Conservation (phyloP, 768 basidiomycete species). For the Gloeophyllum trabeum region DNA sequence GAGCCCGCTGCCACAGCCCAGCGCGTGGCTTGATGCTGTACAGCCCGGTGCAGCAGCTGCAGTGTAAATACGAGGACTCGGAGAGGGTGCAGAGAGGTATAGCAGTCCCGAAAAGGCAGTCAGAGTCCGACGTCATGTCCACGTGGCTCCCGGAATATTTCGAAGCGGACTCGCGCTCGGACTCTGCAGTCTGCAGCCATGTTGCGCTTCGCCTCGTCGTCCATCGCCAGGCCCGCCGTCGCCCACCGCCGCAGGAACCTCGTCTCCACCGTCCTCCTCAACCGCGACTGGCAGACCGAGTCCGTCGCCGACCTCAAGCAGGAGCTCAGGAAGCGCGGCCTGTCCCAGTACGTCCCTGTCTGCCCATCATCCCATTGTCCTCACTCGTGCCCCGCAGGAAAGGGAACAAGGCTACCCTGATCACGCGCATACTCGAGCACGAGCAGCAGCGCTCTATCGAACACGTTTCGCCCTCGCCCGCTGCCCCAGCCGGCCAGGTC, state of each 20-base stretch:
- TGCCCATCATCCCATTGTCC: conserved; percentile 1
- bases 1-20: too few relatives aligned
- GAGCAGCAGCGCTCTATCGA: conserved; percentile 22
- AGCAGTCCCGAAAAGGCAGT: background rate
- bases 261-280: conserved; percentile 46
- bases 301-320: conserved; percentile 35
- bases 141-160: too few relatives aligned
- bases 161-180: conserved; percentile 1
- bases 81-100: too few relatives aligned
- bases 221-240: conserved; percentile 4
- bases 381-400: conserved; percentile 23
- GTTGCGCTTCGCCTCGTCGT: conserved; percentile 13
- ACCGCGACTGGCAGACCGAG: conserved; percentile 43
- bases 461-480: conserved; percentile 7
- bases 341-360: conserved; percentile 32
- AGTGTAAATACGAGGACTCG: too few relatives aligned
- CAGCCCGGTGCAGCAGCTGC: too few relatives aligned
- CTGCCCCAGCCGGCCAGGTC: conserved; percentile 10
- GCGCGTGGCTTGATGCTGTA: too few relatives aligned
- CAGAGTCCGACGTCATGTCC: background rate
- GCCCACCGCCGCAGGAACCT: conserved; percentile 21
- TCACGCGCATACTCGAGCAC: conserved; percentile 41
- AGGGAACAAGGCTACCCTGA: conserved; percentile 47
- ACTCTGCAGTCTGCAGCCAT: conserved; percentile 11
- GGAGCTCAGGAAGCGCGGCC: conserved; percentile 43